A percentile compares a stretch with the other conserved stretches of the same genome.
Evolutionary conservation across 768 basidiomycete species (phyloP).

Genomic region (Leccinum obscurum): DNA sequence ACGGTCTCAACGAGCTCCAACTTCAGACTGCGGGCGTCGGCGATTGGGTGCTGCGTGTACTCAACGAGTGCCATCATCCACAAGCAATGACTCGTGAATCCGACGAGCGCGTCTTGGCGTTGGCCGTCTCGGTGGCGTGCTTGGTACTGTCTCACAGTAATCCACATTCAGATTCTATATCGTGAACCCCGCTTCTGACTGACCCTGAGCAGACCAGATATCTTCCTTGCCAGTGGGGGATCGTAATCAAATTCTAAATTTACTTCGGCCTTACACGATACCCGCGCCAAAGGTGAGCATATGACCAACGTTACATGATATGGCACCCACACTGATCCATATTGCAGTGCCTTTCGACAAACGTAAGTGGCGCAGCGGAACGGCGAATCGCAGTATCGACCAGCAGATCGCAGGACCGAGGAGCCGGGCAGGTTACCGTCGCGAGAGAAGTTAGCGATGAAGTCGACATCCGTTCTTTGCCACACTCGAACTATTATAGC

Average conservation of each 20-base stretch:
- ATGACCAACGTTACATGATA: constrained; percentile 12
- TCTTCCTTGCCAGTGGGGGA: constrained; percentile 37
- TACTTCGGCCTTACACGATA: constrained; percentile 43
- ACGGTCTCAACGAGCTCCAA: constrained; percentile 47
- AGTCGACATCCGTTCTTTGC: constrained; percentile 9
- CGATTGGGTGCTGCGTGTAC: constrained; percentile 25
- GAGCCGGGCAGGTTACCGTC: constrained; percentile 10
- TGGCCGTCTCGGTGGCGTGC: constrained; percentile 35
- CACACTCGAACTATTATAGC: constrained; percentile 22
- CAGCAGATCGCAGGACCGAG: constrained; percentile 25
- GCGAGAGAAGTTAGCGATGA: constrained; percentile 11
- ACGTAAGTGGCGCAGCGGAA: constrained; percentile 29
- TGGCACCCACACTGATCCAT: constrained; percentile 18
- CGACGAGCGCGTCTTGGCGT: constrained; percentile 20
- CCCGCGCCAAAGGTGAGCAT: constrained; percentile 27
- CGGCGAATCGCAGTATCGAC: constrained; percentile 20
- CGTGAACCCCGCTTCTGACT: constrained; percentile 26
- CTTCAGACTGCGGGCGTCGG: constrained; percentile 43
- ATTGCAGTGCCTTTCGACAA: constrained; percentile 23
- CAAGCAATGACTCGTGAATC: constrained; percentile 1
- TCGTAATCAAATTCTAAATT: constrained; percentile 42
- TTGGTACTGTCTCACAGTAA: constrained; percentile 40
- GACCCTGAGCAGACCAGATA: constrained; percentile 38
- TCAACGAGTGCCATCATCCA: constrained; percentile 19
- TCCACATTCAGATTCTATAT: constrained; percentile 27